These are phyloP conservation scores for Phaeosphaeriaceae sp. DNA, from an alignment of 2,329 filamentous ascomycete genomes.

Conservation along the genomic window DNA sequence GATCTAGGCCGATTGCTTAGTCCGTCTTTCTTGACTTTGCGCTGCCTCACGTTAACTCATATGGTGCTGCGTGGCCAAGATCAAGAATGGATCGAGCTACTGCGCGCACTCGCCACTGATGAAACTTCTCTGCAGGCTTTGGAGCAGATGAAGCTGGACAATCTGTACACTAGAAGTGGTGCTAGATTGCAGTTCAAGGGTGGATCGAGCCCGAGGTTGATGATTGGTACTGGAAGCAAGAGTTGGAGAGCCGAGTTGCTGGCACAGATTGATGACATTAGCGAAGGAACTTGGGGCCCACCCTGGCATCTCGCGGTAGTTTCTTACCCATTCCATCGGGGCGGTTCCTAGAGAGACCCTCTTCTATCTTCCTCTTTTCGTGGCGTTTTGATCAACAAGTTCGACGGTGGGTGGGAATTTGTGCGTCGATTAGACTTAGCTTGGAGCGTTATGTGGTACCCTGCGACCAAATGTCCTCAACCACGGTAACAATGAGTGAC, in stretches of 20 bases:
- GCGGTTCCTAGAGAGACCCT: neutral
- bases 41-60: neutral
- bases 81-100: neutral
- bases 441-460: neutral
- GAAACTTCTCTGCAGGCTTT: neutral
- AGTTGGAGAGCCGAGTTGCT: neutral
- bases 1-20: slow-evolving; percentile 11
- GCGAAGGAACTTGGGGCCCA: neutral
- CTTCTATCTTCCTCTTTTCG: neutral
- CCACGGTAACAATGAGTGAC: neutral
- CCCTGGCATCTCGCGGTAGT: neutral
- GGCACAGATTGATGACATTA: neutral
- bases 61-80: neutral
- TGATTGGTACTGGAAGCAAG: neutral
- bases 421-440: neutral
- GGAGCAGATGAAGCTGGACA: neutral
- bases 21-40: neutral
- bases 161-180: neutral
- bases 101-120: neutral
- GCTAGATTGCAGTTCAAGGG: neutral
- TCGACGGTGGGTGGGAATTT: neutral
- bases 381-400: neutral
- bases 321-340: neutral
- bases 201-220: neutral
- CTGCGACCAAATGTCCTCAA: neutral